Percentiles rank a stretch among this genome's conserved stretches.
Conservation (phyloP, 371 early-diverging fungal species). For the Mucor velutinosus region DNA sequence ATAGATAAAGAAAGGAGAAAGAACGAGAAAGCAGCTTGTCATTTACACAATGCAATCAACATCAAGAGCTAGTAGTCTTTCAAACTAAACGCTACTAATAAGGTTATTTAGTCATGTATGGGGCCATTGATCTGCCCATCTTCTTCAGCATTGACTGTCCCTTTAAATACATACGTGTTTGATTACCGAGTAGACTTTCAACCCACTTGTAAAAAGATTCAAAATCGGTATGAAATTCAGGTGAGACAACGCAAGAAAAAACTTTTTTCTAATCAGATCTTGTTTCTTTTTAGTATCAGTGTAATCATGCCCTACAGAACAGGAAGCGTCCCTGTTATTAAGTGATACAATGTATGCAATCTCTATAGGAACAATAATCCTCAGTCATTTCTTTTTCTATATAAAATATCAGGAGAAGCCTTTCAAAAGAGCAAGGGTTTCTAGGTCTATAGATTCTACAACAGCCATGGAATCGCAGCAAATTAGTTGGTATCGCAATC, state of each 20-base stretch:
- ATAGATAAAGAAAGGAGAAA: constrained; percentile 6
- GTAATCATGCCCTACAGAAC: not conserved
- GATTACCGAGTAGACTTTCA: not conserved
- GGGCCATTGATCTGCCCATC: not conserved
- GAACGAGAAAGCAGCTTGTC: not conserved
- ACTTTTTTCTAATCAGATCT: not conserved
- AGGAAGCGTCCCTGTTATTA: not conserved
- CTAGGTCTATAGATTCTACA: not conserved
- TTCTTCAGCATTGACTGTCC: not conserved
- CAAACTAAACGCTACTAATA: not conserved
- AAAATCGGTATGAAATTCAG: not conserved
- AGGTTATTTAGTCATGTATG: not conserved
- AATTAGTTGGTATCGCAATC: not conserved
- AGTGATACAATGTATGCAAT: not conserved
- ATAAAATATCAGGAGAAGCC: not conserved
- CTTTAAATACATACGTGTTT: not conserved
- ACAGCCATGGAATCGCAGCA: not conserved
- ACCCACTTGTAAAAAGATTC: not conserved
- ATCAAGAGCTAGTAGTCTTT: not conserved
- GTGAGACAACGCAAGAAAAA: not conserved
- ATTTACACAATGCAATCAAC: not conserved
- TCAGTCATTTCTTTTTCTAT: not conserved
- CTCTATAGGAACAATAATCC: not conserved
- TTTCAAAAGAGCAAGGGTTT: not conserved
- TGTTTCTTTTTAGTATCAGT: not conserved